Base-by-base conservation (phyloP, 441 rosid species). In the Raphanus hybrid region DNA sequence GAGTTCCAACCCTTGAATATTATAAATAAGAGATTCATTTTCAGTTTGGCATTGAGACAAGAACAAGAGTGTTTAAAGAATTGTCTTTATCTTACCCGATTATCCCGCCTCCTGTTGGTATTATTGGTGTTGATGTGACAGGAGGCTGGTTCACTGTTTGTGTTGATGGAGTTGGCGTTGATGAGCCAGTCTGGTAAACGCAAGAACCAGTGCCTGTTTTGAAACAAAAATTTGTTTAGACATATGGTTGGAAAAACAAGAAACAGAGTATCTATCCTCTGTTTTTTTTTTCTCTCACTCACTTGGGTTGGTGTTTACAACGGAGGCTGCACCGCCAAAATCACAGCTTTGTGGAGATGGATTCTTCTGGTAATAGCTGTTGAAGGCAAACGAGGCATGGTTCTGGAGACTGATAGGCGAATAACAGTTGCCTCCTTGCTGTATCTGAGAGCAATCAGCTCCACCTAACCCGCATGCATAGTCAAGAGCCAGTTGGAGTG, bases 351-450 rank as follows among this genome's bases (percentile, higher is more conserved):
- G 80, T 6, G 97, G 85, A 62, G 67, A 78, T 15, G 97, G 97
- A 80, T 87, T 90, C 86, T 87, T 92, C 82, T 92, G 97, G 69
- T 92, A 96, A 79, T 96, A 93, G 82, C 90, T 92, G 73, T 96
- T 96, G 87, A 96, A 93, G 8, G 98, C 99, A 81, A 52, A 88
- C 0, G 99, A 96, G 14, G 98, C 98, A 75, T 94, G 99, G 80
- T 80, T 89, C 78, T 90, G 97, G 45, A 94, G 82, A 62, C 85
- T 75, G 65, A 59, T 82, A 2, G 98, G 98, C 26, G 83, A 85
- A 78, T 89, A 93, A 78, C 99, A 96, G 82, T 83, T 87, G 59
- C 87, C 98, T 0, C 96, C 93, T 81, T 86, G 90, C 84, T 91
- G 97, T 41, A 96, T 90, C 82, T 84, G 90, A 6, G 98, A 86